phyloP scores from a whole-genome alignment of 176 grass and related monocot genomes.

The Cymbopogon citratus region DNA sequence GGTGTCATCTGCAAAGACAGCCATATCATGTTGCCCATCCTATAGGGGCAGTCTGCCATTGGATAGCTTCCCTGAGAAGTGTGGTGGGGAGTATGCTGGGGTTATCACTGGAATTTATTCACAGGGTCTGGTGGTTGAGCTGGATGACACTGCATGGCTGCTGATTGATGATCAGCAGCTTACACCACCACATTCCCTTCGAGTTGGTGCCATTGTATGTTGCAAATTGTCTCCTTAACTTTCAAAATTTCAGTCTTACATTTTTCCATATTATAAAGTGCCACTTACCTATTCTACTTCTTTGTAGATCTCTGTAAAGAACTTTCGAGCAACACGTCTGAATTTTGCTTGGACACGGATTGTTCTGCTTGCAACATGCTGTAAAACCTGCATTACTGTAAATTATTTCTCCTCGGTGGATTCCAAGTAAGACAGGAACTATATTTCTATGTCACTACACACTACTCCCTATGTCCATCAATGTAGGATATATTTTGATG shows the following conservation, averaged over 20 bases:
- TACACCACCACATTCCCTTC: constrained; percentile 56
- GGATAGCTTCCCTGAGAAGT: not conserved
- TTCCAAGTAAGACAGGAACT: constrained; percentile 54
- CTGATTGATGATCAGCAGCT: constrained; percentile 63
- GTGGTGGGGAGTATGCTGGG: constrained; percentile 43
- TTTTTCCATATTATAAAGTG: constrained; percentile 15
- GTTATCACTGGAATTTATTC: constrained; percentile 67
- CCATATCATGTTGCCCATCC: constrained; percentile 34
- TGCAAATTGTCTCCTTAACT: constrained; percentile 10
- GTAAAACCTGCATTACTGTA: constrained; percentile 57
- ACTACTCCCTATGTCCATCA: not conserved
- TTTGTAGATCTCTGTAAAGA: constrained; percentile 67
- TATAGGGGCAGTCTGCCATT: constrained; percentile 9
- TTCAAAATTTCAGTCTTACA: not conserved
- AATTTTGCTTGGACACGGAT: constrained; percentile 53
- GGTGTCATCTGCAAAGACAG: constrained; percentile 53
- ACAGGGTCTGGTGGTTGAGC: constrained; percentile 57
- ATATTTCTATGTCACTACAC: not conserved
- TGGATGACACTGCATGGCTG: constrained; percentile 53
- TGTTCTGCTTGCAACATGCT: constrained; percentile 68
- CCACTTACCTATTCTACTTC: constrained; percentile 1
- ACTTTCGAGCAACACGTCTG: constrained; percentile 43
- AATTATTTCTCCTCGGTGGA: constrained; percentile 63
- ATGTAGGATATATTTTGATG: not conserved
- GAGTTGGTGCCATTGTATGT: constrained; percentile 84